These are phyloP conservation scores for Entomortierella chlamydospora DNA, from an alignment of 192 early-diverging fungal genomes.

Conservation along the genomic window DNA sequence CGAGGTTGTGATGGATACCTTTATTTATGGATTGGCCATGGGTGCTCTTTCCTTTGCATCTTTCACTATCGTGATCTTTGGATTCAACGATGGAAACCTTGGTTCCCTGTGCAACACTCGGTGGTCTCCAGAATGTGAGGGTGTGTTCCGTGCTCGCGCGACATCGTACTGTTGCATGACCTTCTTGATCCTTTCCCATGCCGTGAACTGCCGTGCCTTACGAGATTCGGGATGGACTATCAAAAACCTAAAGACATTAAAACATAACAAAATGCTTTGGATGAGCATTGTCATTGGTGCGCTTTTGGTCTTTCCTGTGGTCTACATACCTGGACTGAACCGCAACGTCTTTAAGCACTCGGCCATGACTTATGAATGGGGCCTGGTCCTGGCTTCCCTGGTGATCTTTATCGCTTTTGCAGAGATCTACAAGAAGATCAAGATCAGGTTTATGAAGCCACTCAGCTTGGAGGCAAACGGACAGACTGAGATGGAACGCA, in stretches of 20 bases:
- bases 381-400: slow-evolving; percentile 17
- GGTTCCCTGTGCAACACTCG: slow-evolving; percentile 68
- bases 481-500: slow-evolving; percentile 37
- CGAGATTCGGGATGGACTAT: slow-evolving; percentile 69
- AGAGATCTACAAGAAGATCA: slow-evolving; percentile 46
- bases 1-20: slow-evolving; percentile 73
- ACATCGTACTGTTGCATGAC: slow-evolving; percentile 79
- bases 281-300: slow-evolving; percentile 66
- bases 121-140: slow-evolving; percentile 57
- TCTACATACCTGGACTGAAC: slow-evolving; percentile 51
- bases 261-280: slow-evolving; percentile 55
- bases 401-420: slow-evolving; percentile 43
- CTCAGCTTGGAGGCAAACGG: slow-evolving; percentile 12
- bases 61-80: slow-evolving; percentile 74
- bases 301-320: slow-evolving; percentile 52
- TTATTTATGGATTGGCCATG: slow-evolving; percentile 75
- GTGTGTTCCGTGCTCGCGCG: slow-evolving; percentile 78
- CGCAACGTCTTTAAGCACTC: slow-evolving; percentile 50
- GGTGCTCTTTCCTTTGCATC: slow-evolving; percentile 71
- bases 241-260: slow-evolving; percentile 24
- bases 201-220: slow-evolving; percentile 79
- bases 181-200: slow-evolving; percentile 76
- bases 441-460: slow-evolving; percentile 28
- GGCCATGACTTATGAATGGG: slow-evolving; percentile 33
- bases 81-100: slow-evolving; percentile 69